These are phyloP conservation scores for Diddensiella santjacobensis DNA, from an alignment of 805 yeast species.

Conservation along the genomic window DNA sequence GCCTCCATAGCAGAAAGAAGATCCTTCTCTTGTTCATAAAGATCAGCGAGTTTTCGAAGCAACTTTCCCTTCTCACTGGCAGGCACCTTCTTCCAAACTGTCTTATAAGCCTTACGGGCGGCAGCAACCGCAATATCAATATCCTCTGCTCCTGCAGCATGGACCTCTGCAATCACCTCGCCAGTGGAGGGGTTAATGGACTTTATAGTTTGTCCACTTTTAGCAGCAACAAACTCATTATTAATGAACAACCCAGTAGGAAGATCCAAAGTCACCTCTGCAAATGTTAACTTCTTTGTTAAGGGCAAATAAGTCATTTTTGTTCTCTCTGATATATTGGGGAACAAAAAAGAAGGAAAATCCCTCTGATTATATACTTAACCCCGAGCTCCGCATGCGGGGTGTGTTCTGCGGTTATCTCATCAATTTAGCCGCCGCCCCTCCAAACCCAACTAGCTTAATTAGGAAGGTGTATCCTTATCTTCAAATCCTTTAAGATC, in stretches of 20 bases:
- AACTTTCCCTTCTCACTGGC: slow-evolving; percentile 57
- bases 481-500: too few species aligned
- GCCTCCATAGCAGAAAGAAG: slow-evolving; percentile 77
- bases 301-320: slow-evolving; percentile 23
- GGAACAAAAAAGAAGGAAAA: too few species aligned
- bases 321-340: background rate
- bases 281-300: slow-evolving; percentile 40
- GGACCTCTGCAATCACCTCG: slow-evolving; percentile 59
- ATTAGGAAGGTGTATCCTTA: background rate
- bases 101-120: slow-evolving; percentile 52
- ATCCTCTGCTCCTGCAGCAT: slow-evolving; percentile 64
- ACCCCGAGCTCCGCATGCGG: background rate
- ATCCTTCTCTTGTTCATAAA: slow-evolving; percentile 69
- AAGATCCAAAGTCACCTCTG: slow-evolving; percentile 65
- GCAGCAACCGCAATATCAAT: slow-evolving; percentile 54
- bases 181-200: slow-evolving; percentile 45
- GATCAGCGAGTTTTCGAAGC: slow-evolving; percentile 70
- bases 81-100: slow-evolving; percentile 53
- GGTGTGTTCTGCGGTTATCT: background rate
- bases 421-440: background rate
- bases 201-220: slow-evolving; percentile 54
- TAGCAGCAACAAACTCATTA: slow-evolving; percentile 58
- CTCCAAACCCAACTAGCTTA: background rate
- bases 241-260: slow-evolving; percentile 89
- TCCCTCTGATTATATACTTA: background rate